phyloP scores from a whole-genome alignment of 306 rosid genomes.

The Carpinus fangiana region DNA sequence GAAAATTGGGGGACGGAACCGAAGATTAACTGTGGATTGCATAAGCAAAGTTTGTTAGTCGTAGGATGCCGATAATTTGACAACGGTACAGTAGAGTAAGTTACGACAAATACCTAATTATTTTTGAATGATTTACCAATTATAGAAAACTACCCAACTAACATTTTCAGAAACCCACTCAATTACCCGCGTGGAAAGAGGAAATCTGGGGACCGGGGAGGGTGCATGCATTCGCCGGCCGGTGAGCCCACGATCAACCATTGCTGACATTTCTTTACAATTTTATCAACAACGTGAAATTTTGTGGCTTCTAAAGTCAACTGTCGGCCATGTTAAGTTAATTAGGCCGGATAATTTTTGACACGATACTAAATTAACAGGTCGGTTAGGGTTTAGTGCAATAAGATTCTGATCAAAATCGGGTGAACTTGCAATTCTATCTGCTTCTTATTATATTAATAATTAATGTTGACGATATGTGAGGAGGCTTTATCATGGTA shows the following conservation, averaged over 20 bases:
- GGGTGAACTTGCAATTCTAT: no score
- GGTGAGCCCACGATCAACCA: neutral
- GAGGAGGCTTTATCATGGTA: no score
- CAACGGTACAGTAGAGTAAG: neutral
- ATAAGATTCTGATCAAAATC: no score
- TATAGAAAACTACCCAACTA: constrained; percentile 3
- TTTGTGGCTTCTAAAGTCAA: neutral
- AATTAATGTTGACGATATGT: no score
- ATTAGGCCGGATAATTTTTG: no score
- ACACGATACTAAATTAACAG: no score
- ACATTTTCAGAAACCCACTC: neutral
- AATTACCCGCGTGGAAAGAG: neutral
- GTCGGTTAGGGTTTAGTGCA: no score
- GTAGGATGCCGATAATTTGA: neutral
- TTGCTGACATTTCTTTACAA: neutral
- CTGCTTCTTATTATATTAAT: no score
- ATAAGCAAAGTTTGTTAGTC: neutral
- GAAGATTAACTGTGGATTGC: neutral
- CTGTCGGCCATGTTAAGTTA: no score
- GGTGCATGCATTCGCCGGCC: neutral
- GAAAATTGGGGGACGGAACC: neutral
- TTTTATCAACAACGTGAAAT: neutral
- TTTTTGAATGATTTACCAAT: neutral
- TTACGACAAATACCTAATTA: constrained; percentile 25
- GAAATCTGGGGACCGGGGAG: neutral